These are phyloP conservation scores for Solanum okadae DNA, from an alignment of 257 asterid species.

Conservation along the genomic window DNA sequence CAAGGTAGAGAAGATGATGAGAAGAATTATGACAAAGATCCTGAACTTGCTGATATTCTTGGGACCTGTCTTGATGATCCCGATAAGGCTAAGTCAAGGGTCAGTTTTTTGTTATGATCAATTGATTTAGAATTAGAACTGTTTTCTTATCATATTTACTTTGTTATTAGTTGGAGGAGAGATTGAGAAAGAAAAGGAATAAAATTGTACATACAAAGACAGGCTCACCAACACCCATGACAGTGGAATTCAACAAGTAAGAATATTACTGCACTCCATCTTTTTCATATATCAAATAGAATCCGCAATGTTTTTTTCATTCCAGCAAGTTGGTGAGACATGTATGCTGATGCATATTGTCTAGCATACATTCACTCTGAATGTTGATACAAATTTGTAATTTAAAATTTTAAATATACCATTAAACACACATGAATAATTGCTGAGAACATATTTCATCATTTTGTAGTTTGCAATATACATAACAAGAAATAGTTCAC, in stretches of 20 bases:
- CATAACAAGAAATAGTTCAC: not conserved
- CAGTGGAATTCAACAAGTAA: conserved; percentile 70
- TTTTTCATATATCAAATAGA: not conserved
- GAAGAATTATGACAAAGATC: conserved; percentile 77
- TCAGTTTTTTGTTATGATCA: not conserved
- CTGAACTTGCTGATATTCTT: conserved; percentile 85
- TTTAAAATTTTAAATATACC: not conserved
- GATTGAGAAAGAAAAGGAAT: conserved; percentile 82
- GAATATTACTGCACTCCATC: conserved; percentile 2
- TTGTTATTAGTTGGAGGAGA: conserved; percentile 72
- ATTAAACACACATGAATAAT: not conserved
- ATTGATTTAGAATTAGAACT: too few species aligned
- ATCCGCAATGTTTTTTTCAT: not conserved
- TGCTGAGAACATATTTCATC: not conserved
- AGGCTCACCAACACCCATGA: conserved; percentile 67
- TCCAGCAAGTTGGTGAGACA: not conserved
- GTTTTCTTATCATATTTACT: not conserved
- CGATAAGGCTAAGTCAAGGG: conserved; percentile 59
- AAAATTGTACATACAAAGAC: conserved; percentile 74
- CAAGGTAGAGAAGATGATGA: conserved; percentile 41
- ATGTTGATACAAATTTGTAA: too few species aligned
- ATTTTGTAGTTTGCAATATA: not conserved
- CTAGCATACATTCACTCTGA: not conserved
- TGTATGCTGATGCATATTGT: not conserved
- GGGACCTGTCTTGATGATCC: conserved; percentile 76